Conservation (phyloP, 768 basidiomycete species). For the Phanerochaete carnosa region DNA sequence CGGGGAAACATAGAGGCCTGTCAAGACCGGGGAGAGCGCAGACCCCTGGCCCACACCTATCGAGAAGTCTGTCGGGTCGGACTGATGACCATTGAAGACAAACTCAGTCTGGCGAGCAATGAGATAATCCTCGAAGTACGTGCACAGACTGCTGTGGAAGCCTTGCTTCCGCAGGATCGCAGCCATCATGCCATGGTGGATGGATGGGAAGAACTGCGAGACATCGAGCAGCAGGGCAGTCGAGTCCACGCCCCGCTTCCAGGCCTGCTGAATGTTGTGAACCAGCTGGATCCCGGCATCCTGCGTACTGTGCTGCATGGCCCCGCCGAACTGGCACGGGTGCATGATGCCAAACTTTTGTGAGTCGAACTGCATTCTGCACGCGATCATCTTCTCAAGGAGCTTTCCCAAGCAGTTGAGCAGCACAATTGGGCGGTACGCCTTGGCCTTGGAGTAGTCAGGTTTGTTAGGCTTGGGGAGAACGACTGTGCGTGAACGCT, state of each 20-base stretch:
- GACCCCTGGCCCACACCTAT: constrained; percentile 16
- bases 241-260: constrained; percentile 5
- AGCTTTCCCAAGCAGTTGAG: constrained; percentile 23
- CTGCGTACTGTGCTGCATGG: constrained; percentile 14
- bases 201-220: constrained; percentile 19
- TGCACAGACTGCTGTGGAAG: constrained; percentile 6
- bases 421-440: constrained; percentile 25
- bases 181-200: constrained; percentile 3
- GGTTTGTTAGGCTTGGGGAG: constrained; percentile 22
- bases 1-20: constrained; percentile 15
- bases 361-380: constrained; percentile 16
- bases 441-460: constrained; percentile 20
- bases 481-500: constrained; percentile 13
- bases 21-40: constrained; percentile 13
- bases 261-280: constrained; percentile 9
- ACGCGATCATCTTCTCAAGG: constrained; percentile 17
- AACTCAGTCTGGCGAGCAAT: constrained; percentile 9
- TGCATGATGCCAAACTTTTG: constrained; percentile 15
- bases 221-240: constrained; percentile 16
- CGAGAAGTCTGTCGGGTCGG: background rate
- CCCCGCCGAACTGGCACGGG: constrained; percentile 18
- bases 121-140: constrained; percentile 14
- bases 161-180: constrained; percentile 10
- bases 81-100: constrained; percentile 3
- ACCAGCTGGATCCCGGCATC: constrained; percentile 17